Percentiles rank a stretch among this genome's conserved stretches.
Evolutionary conservation across 306 rosid species (phyloP).

Genomic region (Acacia crassicarpa): DNA sequence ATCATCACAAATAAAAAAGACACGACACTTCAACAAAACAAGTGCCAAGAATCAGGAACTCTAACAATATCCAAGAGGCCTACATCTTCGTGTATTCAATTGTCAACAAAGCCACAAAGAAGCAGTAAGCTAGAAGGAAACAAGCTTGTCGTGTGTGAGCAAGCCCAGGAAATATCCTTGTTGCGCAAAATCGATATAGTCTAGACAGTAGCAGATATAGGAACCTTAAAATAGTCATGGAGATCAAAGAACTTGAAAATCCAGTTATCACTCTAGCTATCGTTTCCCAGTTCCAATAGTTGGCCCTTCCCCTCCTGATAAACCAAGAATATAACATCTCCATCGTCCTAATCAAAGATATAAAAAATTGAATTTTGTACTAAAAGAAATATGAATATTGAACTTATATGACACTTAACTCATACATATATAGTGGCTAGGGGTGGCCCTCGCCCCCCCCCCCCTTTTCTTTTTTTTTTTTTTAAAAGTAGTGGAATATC

Average conservation of each 20-base stretch:
- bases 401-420: conserved; percentile 10
- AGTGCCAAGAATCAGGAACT: conserved; percentile 29
- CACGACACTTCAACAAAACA: neutral
- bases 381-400: neutral
- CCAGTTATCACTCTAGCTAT: conserved; percentile 61
- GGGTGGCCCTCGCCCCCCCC: too few species aligned
- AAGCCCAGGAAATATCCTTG: conserved; percentile 31
- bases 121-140: conserved; percentile 64
- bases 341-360: conserved; percentile 52
- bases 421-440: neutral
- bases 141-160: conserved; percentile 46
- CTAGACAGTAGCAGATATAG: conserved; percentile 47
- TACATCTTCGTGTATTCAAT: conserved; percentile 67
- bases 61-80: conserved; percentile 60
- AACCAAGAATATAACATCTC: conserved; percentile 60
- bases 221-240: conserved; percentile 48
- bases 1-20: conserved; percentile 20
- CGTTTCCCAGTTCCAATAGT: conserved; percentile 71
- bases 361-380: too few species aligned
- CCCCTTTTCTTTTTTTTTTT: too few species aligned
- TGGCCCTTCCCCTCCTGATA: conserved; percentile 36
- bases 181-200: conserved; percentile 30
- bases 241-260: conserved; percentile 66
- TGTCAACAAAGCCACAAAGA: conserved; percentile 66
- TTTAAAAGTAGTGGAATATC: too few species aligned